phyloP scores from a whole-genome alignment of 495 filamentous ascomycete genomes.

The Lasiosphaeria miniovina region DNA sequence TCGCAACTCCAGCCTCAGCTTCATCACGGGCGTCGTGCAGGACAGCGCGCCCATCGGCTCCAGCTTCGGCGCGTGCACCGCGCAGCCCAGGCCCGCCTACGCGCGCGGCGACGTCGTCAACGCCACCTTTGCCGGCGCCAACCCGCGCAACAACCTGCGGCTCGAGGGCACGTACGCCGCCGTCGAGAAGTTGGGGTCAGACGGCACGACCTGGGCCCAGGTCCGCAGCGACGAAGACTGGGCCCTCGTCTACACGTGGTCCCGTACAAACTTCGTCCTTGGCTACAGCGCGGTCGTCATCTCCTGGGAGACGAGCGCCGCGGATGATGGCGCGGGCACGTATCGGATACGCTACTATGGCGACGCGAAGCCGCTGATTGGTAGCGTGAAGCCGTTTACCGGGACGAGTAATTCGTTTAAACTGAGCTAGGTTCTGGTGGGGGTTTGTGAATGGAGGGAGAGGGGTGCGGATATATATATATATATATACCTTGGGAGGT shows the following conservation, averaged over 20 bases:
- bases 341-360: slow-evolving; percentile 88
- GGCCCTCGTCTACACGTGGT: slow-evolving; percentile 79
- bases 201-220: slow-evolving; percentile 59
- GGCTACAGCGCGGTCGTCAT: slow-evolving; percentile 78
- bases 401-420: slow-evolving; percentile 67
- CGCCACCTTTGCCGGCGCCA: slow-evolving; percentile 79
- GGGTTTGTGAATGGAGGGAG: too few species aligned
- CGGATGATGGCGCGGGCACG: slow-evolving; percentile 52
- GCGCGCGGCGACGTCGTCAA: slow-evolving; percentile 59
- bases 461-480: too few species aligned
- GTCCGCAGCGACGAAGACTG: slow-evolving; percentile 76
- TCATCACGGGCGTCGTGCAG: slow-evolving; percentile 77
- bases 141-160: slow-evolving; percentile 84
- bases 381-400: slow-evolving; percentile 67
- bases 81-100: slow-evolving; percentile 57
- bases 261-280: slow-evolving; percentile 64
- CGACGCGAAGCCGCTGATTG: slow-evolving; percentile 67
- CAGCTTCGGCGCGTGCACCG: slow-evolving; percentile 65
- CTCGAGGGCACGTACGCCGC: slow-evolving; percentile 78
- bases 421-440: neutral
- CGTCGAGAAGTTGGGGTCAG: slow-evolving; percentile 56
- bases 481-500: too few species aligned
- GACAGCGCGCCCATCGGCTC: slow-evolving; percentile 66
- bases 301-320: slow-evolving; percentile 69
- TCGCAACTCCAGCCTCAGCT: slow-evolving; percentile 65